Conservation (phyloP, 2,329 filamentous ascomycete species). For the Fusarium sp. region DNA sequence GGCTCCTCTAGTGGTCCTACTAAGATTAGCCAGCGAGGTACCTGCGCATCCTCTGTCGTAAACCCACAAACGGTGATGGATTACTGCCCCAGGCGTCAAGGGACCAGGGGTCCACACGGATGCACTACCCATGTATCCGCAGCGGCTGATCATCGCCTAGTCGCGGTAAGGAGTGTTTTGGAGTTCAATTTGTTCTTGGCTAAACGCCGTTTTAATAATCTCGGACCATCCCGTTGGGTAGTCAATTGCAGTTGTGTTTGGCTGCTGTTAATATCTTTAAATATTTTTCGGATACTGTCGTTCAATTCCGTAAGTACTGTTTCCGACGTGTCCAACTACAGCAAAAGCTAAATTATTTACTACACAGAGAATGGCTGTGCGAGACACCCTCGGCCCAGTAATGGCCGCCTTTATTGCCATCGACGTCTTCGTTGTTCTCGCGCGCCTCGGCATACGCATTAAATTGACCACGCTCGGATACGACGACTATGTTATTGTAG, state of each 20-base stretch:
- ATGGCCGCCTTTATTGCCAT: constrained; percentile 19
- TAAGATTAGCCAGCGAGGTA: too few relatives aligned
- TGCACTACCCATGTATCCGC: too few relatives aligned
- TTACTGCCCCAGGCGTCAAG: too few relatives aligned
- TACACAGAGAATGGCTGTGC: constrained; percentile 2
- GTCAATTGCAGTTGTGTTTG: background rate
- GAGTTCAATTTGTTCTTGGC: background rate
- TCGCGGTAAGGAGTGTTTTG: background rate
- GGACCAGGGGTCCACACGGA: too few relatives aligned
- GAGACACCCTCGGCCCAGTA: constrained; percentile 2
- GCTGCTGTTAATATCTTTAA: background rate
- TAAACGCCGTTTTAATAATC: background rate
- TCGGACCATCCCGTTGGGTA: background rate
- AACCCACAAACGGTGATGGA: too few relatives aligned
- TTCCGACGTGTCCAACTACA: background rate
- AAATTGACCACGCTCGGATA: constrained; percentile 10
- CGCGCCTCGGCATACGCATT: constrained; percentile 2
- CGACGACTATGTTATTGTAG: constrained; percentile 1
- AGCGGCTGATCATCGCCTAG: background rate
- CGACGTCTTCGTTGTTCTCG: constrained; percentile 10
- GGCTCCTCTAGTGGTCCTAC: too few relatives aligned
- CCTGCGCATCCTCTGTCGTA: too few relatives aligned
- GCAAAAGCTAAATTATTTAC: background rate
- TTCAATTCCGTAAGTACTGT: background rate
- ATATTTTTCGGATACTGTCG: background rate